These are phyloP conservation scores for Agapanthus africanus DNA, from an alignment of 106 monocot genomes.

Conservation along the genomic window DNA sequence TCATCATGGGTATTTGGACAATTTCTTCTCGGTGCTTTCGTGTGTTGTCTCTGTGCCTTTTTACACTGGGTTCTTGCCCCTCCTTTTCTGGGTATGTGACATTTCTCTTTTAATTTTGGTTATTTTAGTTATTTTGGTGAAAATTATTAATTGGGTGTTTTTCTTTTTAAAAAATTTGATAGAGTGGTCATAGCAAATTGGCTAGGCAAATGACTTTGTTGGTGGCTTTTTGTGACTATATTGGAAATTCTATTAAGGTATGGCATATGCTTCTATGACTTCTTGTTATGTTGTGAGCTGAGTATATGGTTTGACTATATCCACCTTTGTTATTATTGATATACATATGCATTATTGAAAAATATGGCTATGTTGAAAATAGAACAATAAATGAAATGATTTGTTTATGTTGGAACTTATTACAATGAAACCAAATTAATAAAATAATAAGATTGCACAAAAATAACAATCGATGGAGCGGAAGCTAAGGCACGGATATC, in stretches of 20 bases:
- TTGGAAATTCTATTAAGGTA: conserved; percentile 79
- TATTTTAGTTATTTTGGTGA: background rate
- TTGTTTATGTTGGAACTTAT: no score
- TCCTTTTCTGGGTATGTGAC: conserved; percentile 70
- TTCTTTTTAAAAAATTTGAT: conserved; percentile 7
- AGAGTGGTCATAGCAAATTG: conserved; percentile 75
- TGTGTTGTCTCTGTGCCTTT: conserved; percentile 72
- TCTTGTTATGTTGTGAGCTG: no score
- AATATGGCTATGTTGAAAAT: no score
- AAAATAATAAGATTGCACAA: no score
- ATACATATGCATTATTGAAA: no score
- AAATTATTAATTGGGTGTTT: background rate
- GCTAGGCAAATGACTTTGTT: conserved; percentile 68
- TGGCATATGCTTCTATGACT: background rate
- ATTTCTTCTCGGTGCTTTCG: conserved; percentile 61
- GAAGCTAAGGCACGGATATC: no score
- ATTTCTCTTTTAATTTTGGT: background rate
- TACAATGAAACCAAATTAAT: no score
- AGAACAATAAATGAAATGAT: no score
- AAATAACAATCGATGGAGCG: no score
- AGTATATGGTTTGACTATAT: no score
- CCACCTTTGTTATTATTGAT: no score
- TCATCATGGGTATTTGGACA: conserved; percentile 45
- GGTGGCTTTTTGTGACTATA: conserved; percentile 83
- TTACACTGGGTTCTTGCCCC: no score